Evolutionary conservation across 2,329 filamentous ascomycete species (phyloP).

Genomic region (Cladosporium velox): DNA sequence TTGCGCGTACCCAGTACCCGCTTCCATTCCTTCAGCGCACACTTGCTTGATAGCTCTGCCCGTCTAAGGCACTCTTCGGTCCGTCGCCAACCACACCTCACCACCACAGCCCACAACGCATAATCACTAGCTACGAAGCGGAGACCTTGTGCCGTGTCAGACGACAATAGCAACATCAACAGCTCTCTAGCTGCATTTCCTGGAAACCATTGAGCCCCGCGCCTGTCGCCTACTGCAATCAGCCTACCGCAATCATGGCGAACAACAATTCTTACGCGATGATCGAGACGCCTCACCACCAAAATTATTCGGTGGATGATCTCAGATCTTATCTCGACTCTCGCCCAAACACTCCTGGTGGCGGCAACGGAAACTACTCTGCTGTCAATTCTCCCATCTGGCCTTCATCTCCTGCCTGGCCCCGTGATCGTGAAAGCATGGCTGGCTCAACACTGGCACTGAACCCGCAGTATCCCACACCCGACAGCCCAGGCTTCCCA

Average conservation of each 20-base stretch:
- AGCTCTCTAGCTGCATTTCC: constrained; percentile 14
- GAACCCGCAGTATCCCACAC: constrained; percentile 8
- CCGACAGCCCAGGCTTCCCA: constrained; percentile 17
- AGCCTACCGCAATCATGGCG: constrained; percentile 13
- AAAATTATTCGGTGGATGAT: constrained; percentile 18
- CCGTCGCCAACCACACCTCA: constrained; percentile 11
- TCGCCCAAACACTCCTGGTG: constrained; percentile 15
- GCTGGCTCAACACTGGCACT: constrained; percentile 14
- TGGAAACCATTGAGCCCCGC: constrained; percentile 9
- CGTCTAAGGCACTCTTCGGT: constrained; percentile 7
- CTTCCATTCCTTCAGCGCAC: constrained; percentile 17
- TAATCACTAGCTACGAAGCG: constrained; percentile 12
- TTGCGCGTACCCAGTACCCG: constrained; percentile 13
- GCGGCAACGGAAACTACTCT: constrained; percentile 8
- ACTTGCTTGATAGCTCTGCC: constrained; percentile 8
- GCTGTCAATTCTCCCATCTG: constrained; percentile 16
- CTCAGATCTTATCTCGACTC: constrained; percentile 18
- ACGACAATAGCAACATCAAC: constrained; percentile 6
- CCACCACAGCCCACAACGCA: constrained; percentile 11
- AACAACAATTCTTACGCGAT: constrained; percentile 16
- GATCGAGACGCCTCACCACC: constrained; percentile 20
- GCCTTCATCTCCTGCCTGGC: constrained; percentile 18
- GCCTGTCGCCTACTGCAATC: not conserved
- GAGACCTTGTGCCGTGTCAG: not conserved
- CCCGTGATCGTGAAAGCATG: constrained; percentile 16